Evolutionary conservation across 805 yeast genomes (phyloP), one percentile per base, ranked within the genome.

Genomic region (Yarrowia sp.): DNA sequence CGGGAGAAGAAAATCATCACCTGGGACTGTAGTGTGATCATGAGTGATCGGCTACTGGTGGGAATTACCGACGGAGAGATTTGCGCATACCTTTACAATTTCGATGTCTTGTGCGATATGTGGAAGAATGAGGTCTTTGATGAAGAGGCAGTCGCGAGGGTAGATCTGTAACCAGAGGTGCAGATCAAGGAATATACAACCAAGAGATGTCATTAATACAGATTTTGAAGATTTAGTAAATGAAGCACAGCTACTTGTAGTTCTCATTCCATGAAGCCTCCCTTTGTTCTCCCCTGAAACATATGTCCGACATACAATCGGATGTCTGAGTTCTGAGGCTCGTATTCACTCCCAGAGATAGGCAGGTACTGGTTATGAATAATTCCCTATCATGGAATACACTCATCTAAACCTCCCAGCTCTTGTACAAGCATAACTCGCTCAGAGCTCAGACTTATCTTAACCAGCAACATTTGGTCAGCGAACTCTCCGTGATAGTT

Each of bases 391-490:
- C 46, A 12, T 41, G 15, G 8, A 11, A 41, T 12, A 12, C 43
- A 8, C 46, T 42, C n/a, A 42, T 42, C 46, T 26, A 26, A 26
- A 26, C 32, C 32, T 26, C 32, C 32, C 32, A 26, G 32, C 32
- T 26, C 32, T 26, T 26, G 7, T 15, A 16, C 48, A 43, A 43
- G 48, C 48, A 43, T 43, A 43, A 43, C 26, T 9, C 22, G 14
- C 10, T 16, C 48, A 43, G 48, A 43, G 48, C 48, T 43, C 48
- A 16, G 48, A 43, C 48, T 16, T 43, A 42, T 42, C 46, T 42
- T n/a, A 19, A n/a, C 22, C n/a, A 8, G 46, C 46, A 15, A 42
- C 43, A 11, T 41, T 26, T 26, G 3, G 32, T 26, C 32, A 26
- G 32, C 32, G 32, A 26, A 5, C 4, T 26, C 7, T 26, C 32